These are phyloP conservation scores for Hansenula lynferdii DNA, from an alignment of 1,139 yeast genomes.

Conservation along the genomic window DNA sequence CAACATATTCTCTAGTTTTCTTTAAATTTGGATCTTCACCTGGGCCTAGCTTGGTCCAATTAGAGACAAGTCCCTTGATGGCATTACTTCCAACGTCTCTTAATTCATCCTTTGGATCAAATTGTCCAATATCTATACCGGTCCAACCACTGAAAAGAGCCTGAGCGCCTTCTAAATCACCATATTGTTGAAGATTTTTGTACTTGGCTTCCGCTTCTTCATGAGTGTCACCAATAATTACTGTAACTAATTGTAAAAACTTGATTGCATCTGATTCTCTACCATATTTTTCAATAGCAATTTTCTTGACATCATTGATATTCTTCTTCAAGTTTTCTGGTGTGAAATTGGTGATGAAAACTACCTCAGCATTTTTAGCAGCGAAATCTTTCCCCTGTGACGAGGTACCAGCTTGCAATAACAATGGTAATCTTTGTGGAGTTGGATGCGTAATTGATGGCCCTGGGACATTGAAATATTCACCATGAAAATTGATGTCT, in stretches of 20 bases:
- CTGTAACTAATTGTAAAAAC: constrained; percentile 20
- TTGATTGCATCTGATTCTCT: constrained; percentile 24
- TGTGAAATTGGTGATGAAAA: constrained; percentile 28
- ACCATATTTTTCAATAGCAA: constrained; percentile 21
- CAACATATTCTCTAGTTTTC: constrained; percentile 23
- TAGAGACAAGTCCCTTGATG: constrained; percentile 20
- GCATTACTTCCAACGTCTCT: constrained; percentile 25
- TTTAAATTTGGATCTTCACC: constrained; percentile 12
- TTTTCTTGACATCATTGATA: constrained; percentile 18
- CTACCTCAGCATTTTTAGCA: constrained; percentile 37
- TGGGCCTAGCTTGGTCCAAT: constrained; percentile 23
- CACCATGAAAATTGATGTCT: constrained; percentile 32
- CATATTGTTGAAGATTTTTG: constrained; percentile 19
- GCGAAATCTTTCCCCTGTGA: constrained; percentile 36
- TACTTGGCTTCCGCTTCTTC: constrained; percentile 25
- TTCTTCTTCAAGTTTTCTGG: constrained; percentile 16
- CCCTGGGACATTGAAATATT: constrained; percentile 34
- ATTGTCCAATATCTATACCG: constrained; percentile 25
- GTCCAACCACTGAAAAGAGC: constrained; percentile 30
- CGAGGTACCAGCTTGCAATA: constrained; percentile 42
- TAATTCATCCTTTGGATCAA: constrained; percentile 26
- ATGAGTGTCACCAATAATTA: constrained; percentile 25
- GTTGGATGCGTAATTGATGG: constrained; percentile 34
- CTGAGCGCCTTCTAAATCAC: constrained; percentile 25
- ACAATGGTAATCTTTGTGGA: constrained; percentile 38